phyloP scores from a whole-genome alignment of 345 rosid genomes.

The Sonneratia caseolaris region DNA sequence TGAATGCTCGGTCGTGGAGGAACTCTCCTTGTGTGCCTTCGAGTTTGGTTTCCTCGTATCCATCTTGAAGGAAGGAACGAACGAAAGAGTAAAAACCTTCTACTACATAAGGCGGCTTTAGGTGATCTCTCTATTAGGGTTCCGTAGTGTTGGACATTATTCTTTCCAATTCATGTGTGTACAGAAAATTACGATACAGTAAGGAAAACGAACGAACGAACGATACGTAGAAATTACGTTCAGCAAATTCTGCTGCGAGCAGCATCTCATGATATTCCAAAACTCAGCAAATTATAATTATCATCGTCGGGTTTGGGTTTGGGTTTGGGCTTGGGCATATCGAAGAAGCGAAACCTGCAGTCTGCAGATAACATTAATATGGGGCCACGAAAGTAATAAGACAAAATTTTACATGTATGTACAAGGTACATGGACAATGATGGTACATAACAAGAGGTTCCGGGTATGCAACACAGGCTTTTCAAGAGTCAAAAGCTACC shows the following conservation, averaged over 20 bases:
- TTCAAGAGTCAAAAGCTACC: background rate
- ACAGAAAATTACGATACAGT: background rate
- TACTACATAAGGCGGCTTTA: background rate
- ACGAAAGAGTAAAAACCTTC: background rate
- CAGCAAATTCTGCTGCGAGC: background rate
- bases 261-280: too few species aligned
- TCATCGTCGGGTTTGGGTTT: too few species aligned
- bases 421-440: background rate
- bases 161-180: background rate
- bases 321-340: too few species aligned
- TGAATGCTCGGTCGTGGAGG: slow-evolving; percentile 62
- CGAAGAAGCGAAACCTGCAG: too few species aligned
- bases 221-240: background rate
- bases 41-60: slow-evolving; percentile 28
- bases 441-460: background rate
- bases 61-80: slow-evolving; percentile 12
- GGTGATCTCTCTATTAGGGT: background rate
- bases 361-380: background rate
- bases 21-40: slow-evolving; percentile 45
- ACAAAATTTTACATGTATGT: slow-evolving; percentile 7
- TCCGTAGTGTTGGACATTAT: background rate
- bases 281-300: too few species aligned
- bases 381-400: background rate
- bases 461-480: background rate
- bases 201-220: too few species aligned